Percentiles rank a stretch among this genome's conserved stretches.
phyloP scores from a whole-genome alignment of 1,284 basidiomycete species.

The Farysia itapuensis region DNA sequence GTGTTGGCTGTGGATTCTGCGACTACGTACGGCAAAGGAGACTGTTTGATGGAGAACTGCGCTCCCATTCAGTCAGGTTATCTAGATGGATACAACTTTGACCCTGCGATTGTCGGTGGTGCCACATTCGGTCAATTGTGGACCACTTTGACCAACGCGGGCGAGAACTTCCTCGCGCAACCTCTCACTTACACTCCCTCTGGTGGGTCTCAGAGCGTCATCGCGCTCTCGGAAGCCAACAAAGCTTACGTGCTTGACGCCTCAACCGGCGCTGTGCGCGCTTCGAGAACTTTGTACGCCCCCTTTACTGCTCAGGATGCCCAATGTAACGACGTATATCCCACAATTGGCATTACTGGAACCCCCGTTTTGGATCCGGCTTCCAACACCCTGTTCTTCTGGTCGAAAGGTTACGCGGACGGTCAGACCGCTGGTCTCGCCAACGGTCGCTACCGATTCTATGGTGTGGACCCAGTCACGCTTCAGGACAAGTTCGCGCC shows the following conservation, averaged over 20 bases:
- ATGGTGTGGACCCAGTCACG: constrained; percentile 10
- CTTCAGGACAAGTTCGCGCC: constrained; percentile 5
- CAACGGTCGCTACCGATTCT: constrained; percentile 14
- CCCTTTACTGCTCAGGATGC: constrained; percentile 4
- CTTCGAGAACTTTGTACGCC: background rate
- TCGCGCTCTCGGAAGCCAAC: constrained; percentile 6
- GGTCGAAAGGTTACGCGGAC: constrained; percentile 7
- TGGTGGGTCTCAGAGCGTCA: constrained; percentile 5
- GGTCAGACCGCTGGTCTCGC: constrained; percentile 1
- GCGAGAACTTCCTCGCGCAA: constrained; percentile 2
- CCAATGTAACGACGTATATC: constrained; percentile 3
- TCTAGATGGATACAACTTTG: constrained; percentile 16
- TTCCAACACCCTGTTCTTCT: constrained; percentile 10
- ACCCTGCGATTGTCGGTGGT: constrained; percentile 12
- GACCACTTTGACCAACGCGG: background rate
- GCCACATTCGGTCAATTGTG: constrained; percentile 4
- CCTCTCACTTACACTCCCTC: constrained; percentile 8
- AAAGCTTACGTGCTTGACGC: constrained; percentile 7
- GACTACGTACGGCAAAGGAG: constrained; percentile 2
- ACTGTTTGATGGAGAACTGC: constrained; percentile 11
- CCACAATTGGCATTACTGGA: constrained; percentile 11
- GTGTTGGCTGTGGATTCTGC: background rate
- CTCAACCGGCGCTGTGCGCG: constrained; percentile 2
- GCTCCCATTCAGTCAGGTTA: constrained; percentile 5
- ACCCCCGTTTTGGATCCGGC: constrained; percentile 9